phyloP scores from a whole-genome alignment of 495 filamentous ascomycete genomes.

The Cryomyces minteri region DNA sequence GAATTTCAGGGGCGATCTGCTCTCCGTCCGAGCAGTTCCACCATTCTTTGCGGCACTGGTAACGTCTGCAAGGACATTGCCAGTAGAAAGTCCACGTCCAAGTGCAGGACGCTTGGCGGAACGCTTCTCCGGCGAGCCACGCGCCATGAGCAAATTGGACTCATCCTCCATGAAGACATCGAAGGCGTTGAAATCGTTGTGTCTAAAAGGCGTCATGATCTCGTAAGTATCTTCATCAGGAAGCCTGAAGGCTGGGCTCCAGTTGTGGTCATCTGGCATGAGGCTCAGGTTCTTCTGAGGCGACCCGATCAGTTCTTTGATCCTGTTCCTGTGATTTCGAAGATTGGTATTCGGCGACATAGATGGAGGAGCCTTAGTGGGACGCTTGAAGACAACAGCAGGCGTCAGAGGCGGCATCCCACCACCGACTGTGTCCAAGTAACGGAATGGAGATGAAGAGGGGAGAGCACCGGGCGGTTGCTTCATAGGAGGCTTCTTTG shows the following conservation, averaged over 20 bases:
- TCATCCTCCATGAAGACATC: conserved; percentile 55
- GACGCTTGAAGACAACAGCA: conserved; percentile 66
- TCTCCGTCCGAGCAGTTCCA: neutral
- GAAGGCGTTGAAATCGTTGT: conserved; percentile 35
- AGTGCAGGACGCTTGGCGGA: conserved; percentile 43
- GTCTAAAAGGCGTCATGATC: neutral
- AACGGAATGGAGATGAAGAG: conserved; percentile 42
- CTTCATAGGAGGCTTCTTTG: conserved; percentile 32
- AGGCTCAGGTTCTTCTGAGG: conserved; percentile 56
- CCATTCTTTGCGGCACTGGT: conserved; percentile 23
- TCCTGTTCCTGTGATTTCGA: conserved; percentile 73
- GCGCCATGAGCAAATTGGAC: conserved; percentile 27
- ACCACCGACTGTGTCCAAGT: conserved; percentile 48
- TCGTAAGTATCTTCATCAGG: conserved; percentile 15
- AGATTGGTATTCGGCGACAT: conserved; percentile 90
- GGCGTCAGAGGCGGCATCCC: conserved; percentile 44
- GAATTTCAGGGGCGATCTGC: conserved; percentile 3
- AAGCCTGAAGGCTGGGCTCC: conserved; percentile 63
- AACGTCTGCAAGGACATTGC: conserved; percentile 46
- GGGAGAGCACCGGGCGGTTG: conserved; percentile 29
- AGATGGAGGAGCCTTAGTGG: conserved; percentile 64
- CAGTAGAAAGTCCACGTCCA: conserved; percentile 35
- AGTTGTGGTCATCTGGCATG: conserved; percentile 40
- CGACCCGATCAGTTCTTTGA: conserved; percentile 76
- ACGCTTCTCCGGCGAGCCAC: conserved; percentile 59